phyloP scores from a whole-genome alignment of 2,329 filamentous ascomycete species.

The Verticillium longisporum region DNA sequence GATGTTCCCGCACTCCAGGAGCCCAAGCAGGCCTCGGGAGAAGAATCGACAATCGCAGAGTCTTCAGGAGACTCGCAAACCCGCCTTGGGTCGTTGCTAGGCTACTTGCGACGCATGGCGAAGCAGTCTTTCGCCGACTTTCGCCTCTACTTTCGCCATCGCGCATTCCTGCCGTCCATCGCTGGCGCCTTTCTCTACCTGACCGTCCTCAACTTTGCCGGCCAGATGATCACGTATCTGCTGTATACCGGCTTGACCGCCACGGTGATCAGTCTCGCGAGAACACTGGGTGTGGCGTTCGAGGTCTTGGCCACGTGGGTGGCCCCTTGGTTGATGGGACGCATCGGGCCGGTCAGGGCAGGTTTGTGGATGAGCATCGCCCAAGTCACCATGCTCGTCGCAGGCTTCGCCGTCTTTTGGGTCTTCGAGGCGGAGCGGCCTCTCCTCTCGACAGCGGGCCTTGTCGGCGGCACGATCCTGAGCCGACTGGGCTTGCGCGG shows the following conservation, averaged over 20 bases:
- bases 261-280: conserved; percentile 35
- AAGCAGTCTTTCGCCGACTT: conserved; percentile 16
- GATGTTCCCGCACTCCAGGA: conserved; percentile 18
- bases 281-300: conserved; percentile 37
- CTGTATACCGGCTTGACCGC: conserved; percentile 38
- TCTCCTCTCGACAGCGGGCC: conserved; percentile 33
- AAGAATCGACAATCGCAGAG: neutral
- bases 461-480: conserved; percentile 43
- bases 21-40: conserved; percentile 8
- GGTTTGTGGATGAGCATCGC: conserved; percentile 61
- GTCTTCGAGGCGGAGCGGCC: conserved; percentile 10
- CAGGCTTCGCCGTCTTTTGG: conserved; percentile 18
- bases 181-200: conserved; percentile 47
- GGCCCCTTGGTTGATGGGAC: conserved; percentile 40
- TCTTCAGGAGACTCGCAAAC: neutral
- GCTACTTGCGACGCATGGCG: neutral
- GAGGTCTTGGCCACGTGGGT: conserved; percentile 50
- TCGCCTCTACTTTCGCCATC: conserved; percentile 36
- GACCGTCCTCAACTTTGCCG: conserved; percentile 43
- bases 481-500: conserved; percentile 57
- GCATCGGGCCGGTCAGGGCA: conserved; percentile 44
- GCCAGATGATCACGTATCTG: conserved; percentile 53
- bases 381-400: conserved; percentile 46
- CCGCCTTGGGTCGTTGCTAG: no score
- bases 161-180: conserved; percentile 48